Evolutionary conservation across 352 stramenopile genomes (phyloP).

Genomic region (Aphanomyces astaci): DNA sequence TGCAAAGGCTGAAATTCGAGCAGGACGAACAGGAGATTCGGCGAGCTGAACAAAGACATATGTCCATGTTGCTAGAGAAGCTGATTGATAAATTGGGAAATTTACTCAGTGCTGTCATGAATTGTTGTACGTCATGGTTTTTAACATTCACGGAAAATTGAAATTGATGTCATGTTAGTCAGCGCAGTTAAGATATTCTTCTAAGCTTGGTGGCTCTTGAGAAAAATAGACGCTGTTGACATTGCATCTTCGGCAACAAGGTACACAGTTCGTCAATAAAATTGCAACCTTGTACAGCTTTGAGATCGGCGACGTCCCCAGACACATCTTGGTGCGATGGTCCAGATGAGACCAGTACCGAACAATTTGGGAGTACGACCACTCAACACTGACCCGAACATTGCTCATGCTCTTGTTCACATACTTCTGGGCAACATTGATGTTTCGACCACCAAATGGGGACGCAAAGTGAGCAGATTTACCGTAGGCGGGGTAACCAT

Average conservation of each 20-base stretch:
- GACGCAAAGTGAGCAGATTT: conserved; percentile 2
- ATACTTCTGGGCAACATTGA: not conserved
- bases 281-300: conserved; percentile 12
- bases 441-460: not conserved
- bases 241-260: not conserved
- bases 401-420: conserved; percentile 6
- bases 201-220: not conserved
- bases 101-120: too few species aligned
- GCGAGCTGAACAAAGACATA: not conserved
- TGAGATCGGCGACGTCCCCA: not conserved
- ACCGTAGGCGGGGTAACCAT: conserved; percentile 5
- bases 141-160: too few species aligned
- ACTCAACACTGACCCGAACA: conserved; percentile 16
- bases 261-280: conserved; percentile 5
- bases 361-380: conserved; percentile 12
- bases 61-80: not conserved
- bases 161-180: too few species aligned
- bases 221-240: conserved; percentile 13
- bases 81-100: not conserved
- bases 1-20: not conserved
- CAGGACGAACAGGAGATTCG: not conserved
- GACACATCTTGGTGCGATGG: not conserved
- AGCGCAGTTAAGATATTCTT: not conserved
- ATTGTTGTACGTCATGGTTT: too few species aligned
- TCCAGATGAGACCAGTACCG: conserved; percentile 3